Percentiles rank a stretch among this genome's conserved stretches.
Evolutionary conservation across 2,329 filamentous ascomycete species (phyloP).

Genomic region (Myriangium duriaei): DNA sequence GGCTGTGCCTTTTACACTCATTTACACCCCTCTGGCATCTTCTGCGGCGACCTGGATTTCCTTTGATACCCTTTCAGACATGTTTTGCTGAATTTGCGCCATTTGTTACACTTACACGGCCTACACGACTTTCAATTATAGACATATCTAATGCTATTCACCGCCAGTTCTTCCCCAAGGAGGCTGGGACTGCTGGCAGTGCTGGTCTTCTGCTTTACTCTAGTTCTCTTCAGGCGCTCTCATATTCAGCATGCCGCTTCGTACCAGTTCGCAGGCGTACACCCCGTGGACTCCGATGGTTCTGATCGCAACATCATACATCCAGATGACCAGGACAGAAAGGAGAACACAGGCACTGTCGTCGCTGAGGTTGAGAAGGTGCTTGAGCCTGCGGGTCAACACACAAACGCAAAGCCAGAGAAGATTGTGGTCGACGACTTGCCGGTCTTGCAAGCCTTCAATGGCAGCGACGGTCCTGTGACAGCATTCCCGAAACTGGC

Average conservation of each 20-base stretch:
- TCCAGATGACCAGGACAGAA: too few relatives aligned
- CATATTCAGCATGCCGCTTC: slow-evolving; percentile 16
- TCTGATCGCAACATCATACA: too few relatives aligned
- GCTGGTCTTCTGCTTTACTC: slow-evolving; percentile 20
- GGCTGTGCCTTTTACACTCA: too few relatives aligned
- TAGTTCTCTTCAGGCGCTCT: slow-evolving; percentile 16
- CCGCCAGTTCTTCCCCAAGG: slow-evolving; percentile 22
- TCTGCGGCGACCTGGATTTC: too few relatives aligned
- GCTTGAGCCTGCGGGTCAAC: not conserved
- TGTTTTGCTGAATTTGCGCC: too few relatives aligned
- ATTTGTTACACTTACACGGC: too few relatives aligned
- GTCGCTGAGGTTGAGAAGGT: not conserved
- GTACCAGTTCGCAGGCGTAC: slow-evolving; percentile 9
- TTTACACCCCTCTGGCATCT: too few relatives aligned
- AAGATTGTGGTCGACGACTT: not conserved
- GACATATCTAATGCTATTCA: slow-evolving; percentile 16
- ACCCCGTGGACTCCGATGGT: slow-evolving; percentile 6
- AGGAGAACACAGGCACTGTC: not conserved
- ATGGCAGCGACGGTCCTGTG: slow-evolving; percentile 3
- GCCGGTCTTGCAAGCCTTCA: slow-evolving; percentile 1
- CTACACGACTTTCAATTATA: too few relatives aligned
- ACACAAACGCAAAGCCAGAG: not conserved
- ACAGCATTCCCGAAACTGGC: slow-evolving; percentile 10
- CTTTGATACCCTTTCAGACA: too few relatives aligned
- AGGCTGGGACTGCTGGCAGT: slow-evolving; percentile 26